Evolutionary conservation across 169 alveolate species (phyloP), one percentile per base, ranked within the genome.

Genomic region (Blepharisma undulans): DNA sequence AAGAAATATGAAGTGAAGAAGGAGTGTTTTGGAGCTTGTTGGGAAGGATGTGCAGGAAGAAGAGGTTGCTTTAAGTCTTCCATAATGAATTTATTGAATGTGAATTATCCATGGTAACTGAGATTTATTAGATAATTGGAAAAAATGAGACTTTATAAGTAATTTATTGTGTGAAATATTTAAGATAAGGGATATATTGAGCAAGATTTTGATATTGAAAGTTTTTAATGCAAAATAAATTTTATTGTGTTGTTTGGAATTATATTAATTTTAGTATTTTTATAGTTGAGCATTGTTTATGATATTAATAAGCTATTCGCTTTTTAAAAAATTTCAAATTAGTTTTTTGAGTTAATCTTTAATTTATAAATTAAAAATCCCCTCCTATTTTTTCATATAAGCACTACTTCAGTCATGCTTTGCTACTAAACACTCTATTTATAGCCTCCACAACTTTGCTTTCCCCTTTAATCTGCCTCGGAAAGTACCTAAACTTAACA

Each of bases 1-100:
- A 78, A 12, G 18, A 78, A 27, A 34, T 27, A 78, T 25, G 86
- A 78, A 34, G 29, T 78, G 86, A 78, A 78, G 60, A 78, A 78
- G 34, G 71, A 29, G 12, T 22, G 61, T 14, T 27, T 29, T 27
- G 29, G 29, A 27, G 34, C 29, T 27, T 27, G 29, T 22, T 78
- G 61, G 21, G 86, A 25, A 25, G 61, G 34, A 22, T 27, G 29
- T 1, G 86, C 10, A 21, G 61, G 29, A 27, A 78, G 29, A 21
- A 78, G 60, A 32, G 86, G 86, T 78, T 32, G 29, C 34, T 32
- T 25, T 29, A 78, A 21, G 60, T 78, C 86, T 27, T 32, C 86
- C 86, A 78, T 78, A 29, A 78, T 78, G 34, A 22, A 78, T 78
- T 25, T 48, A 48, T 48, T 48, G 66, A 48, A 48, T 48, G 66